Conservation (phyloP, 176 grass and related monocot genomes). For the Paspalum vaginatum region DNA sequence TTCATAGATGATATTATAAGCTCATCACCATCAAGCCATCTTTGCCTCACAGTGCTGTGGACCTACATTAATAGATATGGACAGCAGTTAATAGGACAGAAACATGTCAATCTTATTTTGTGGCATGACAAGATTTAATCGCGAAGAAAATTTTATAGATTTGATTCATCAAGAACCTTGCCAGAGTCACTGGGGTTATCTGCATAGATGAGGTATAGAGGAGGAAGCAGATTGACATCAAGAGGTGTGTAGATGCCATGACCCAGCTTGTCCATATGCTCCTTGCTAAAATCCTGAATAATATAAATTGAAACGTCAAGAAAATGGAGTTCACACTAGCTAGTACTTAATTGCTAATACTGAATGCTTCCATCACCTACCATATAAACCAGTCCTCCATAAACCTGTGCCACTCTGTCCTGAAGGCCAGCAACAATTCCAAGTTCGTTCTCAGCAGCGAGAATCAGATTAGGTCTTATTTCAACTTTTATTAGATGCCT, state of each 20-base stretch:
- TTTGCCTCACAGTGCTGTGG: conserved; percentile 75
- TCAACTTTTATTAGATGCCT: conserved; percentile 71
- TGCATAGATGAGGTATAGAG: conserved; percentile 75
- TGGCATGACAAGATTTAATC: neutral
- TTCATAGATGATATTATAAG: conserved; percentile 71
- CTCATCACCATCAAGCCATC: conserved; percentile 75
- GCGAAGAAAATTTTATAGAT: neutral
- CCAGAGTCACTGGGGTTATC: conserved; percentile 94
- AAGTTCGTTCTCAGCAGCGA: conserved; percentile 77
- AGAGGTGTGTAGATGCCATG: conserved; percentile 70
- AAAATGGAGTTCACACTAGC: neutral
- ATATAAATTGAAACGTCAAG: conserved; percentile 11
- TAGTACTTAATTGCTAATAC: neutral
- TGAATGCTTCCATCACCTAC: conserved; percentile 32
- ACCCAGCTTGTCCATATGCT: conserved; percentile 82
- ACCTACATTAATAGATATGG: conserved; percentile 46
- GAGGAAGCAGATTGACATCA: conserved; percentile 64
- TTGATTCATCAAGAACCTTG: conserved; percentile 59
- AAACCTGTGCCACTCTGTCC: conserved; percentile 79
- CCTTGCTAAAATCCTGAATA: conserved; percentile 72
- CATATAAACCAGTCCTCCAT: conserved; percentile 81
- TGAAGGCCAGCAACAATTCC: conserved; percentile 90
- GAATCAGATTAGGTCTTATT: conserved; percentile 75
- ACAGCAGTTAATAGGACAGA: neutral
- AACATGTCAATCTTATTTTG: neutral